These are phyloP conservation scores for Coffea humblotiana DNA, from an alignment of 305 asterid species.

Conservation along the genomic window DNA sequence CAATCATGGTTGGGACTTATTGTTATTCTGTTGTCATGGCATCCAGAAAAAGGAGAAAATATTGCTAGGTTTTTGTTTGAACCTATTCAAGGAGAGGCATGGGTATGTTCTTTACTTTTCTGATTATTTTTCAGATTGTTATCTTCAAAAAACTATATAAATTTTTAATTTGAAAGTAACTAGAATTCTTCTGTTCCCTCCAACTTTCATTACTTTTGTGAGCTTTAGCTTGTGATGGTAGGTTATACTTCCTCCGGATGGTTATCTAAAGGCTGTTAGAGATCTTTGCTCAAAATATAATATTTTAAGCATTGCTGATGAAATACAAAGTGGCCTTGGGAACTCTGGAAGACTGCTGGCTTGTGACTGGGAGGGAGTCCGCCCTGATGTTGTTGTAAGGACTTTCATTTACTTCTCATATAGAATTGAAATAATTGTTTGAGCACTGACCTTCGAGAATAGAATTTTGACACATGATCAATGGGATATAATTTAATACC, in stretches of 20 bases:
- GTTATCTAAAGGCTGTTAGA: conserved; percentile 78
- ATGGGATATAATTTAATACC: neutral
- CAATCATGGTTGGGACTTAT: neutral
- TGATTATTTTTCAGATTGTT: conserved; percentile 8
- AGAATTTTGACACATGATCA: neutral
- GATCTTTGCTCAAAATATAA: conserved; percentile 86
- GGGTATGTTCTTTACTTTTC: conserved; percentile 59
- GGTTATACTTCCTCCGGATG: conserved; percentile 95
- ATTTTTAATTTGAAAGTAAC: neutral
- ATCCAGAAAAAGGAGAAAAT: conserved; percentile 80
- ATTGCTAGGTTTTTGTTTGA: conserved; percentile 94
- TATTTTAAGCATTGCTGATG: conserved; percentile 92
- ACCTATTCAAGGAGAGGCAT: conserved; percentile 99
- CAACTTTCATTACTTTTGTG: neutral
- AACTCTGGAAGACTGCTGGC: conserved; percentile 88
- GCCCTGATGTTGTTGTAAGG: conserved; percentile 87
- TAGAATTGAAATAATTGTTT: neutral
- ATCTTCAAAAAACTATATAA: neutral
- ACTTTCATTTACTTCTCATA: conserved; percentile 21
- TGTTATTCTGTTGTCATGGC: conserved; percentile 25
- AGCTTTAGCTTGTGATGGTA: conserved; percentile 21
- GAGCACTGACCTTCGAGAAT: neutral
- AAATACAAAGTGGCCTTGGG: conserved; percentile 95
- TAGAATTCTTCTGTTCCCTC: neutral
- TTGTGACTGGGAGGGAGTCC: conserved; percentile 91